A percentile compares a stretch with the other conserved stretches of the same genome.
Conservation (phyloP, 2,329 filamentous ascomycete species). For the Hypoxylon sp. region DNA sequence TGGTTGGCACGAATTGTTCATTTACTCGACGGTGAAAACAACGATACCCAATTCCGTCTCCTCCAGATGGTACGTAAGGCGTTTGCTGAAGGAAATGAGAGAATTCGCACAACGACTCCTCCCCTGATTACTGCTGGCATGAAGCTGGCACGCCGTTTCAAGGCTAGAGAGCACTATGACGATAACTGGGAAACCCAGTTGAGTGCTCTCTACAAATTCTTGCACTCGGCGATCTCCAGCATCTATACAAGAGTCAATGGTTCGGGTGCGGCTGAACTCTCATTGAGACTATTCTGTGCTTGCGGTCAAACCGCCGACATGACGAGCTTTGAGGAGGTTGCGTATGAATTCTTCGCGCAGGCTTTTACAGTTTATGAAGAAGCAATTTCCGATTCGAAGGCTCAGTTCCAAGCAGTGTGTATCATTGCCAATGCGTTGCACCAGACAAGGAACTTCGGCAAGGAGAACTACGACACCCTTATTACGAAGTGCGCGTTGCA, state of each 20-base stretch:
- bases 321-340: constrained; percentile 92
- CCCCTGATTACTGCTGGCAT: constrained; percentile 91
- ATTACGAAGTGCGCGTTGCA: constrained; percentile 98
- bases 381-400: constrained; percentile 92
- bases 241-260: constrained; percentile 88
- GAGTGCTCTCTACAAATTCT: constrained; percentile 93
- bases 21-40: constrained; percentile 84
- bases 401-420: constrained; percentile 97
- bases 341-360: constrained; percentile 98
- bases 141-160: constrained; percentile 90
- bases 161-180: constrained; percentile 87
- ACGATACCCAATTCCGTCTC: constrained; percentile 94
- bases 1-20: constrained; percentile 96
- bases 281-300: constrained; percentile 89
- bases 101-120: constrained; percentile 95
- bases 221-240: constrained; percentile 88
- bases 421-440: constrained; percentile 92
- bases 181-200: constrained; percentile 75
- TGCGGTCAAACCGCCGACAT: constrained; percentile 95
- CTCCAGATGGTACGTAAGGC: constrained; percentile 90
- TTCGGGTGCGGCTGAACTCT: constrained; percentile 85
- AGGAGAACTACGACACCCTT: constrained; percentile 98
- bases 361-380: constrained; percentile 99
- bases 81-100: constrained; percentile 92
- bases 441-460: constrained; percentile 89